Evolutionary conservation across 805 yeast species (phyloP), one percentile per base, ranked within the genome.

Genomic region (Sugiyamaella mastotermitis): DNA sequence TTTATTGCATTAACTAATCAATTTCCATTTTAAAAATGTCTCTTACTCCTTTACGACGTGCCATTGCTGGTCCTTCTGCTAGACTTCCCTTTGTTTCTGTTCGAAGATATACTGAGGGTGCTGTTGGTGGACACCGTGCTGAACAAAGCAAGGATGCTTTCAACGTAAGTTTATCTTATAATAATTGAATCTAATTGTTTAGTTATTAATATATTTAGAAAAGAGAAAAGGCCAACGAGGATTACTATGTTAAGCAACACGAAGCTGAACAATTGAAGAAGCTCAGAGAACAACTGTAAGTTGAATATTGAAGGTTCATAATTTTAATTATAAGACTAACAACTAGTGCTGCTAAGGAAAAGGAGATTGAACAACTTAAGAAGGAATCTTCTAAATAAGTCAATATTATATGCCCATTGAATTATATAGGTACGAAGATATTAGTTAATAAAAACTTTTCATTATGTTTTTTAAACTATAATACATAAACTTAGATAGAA

Each of bases 171-270:
- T 7, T 22, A 7, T 23, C n/a, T 23, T 23, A 23, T 23, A 10
- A 23, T n/a, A 10, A 23, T n/a, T 23, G 11, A 23, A 23, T 23
- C n/a, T 10, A 23, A 10, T 10, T 10, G 10, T n/a, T n/a, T n/a
- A n/a, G n/a, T n/a, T n/a, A n/a, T n/a, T n/a, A n/a, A n/a, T n/a
- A n/a, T n/a, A n/a, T 62, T 53, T 51, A 73, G 73, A 85, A 87
- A 62, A 87, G 94, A 62, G 98, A 92, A 72, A 81, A 76, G 66
- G 95, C 95, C 47, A 80, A 79, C 59, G 98, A 90, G 70, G 86
- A 82, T 60, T 71, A 69, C 55, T 88, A 78, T 69, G 71, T 87
- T 64, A 84, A 77, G 66, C 80, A 85, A 68, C 95, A 83, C 60
- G 95, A 90, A 71, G 82, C 80, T 60, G 95, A 86, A 64, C 86